Evolutionary conservation across 83 land plant species (phyloP), one percentile per base, ranked within the genome.

Genomic region (Thuja plicata): DNA sequence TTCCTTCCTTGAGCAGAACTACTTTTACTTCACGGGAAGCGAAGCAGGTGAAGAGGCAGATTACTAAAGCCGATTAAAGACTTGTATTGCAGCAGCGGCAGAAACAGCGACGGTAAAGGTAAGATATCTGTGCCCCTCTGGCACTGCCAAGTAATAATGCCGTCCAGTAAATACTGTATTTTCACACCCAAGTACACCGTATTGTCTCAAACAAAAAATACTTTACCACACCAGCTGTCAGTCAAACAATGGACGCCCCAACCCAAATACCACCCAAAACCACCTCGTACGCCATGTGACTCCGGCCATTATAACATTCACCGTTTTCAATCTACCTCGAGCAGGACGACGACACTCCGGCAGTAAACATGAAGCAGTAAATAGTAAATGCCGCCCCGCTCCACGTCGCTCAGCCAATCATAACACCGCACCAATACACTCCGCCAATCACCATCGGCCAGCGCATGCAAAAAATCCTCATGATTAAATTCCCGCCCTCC

Each of bases 401-500:
- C 85, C 85, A 83, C 85, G 85, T 83, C 54, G 11, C 32, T 3
- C 16, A n/a, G 52, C 85, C 85, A 83, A 83, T 83, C 35, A 46
- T 43, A 46, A 27, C 52, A 16, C 55, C 11, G 16, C 85, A 8
- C 27, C 35, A n/a, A 12, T 0, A 5, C 30, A 10, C 35, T 30
- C 48, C 15, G 0, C 85, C 50, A 83, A 83, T 30, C 85, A 10
- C 8, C 0, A 2, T 5, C 57, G 9, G 85, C 85, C 85, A 83
- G 55, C 85, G 43, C 85, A n/a, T 76, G 1, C 37, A 2, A 1
- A 8, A 43, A 5, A 80, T 21, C 10, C 50, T 13, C 84, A 81
- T 11, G 30, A 24, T 46, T 12, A n/a, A 48, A 3, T 46, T 83
- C 85, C 85, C 85, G 19, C 85, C 35, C 55, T 83, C 3, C 45